These are phyloP conservation scores for Blastobotrys muscicola DNA, from an alignment of 805 yeast species.

Conservation along the genomic window DNA sequence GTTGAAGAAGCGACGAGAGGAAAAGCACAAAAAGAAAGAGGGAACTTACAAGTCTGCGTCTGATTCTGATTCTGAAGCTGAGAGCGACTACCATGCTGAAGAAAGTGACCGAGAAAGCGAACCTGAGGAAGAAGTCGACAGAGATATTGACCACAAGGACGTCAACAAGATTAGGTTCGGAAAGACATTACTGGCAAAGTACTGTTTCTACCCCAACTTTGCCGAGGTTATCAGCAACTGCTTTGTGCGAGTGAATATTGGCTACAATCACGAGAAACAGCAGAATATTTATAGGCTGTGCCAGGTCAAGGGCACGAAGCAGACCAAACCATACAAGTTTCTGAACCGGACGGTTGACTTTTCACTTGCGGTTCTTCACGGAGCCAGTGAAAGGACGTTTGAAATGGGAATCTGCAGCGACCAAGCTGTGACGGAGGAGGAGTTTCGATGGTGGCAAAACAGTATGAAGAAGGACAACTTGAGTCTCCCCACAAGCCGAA, in stretches of 20 bases:
- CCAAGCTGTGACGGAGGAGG: slow-evolving; percentile 57
- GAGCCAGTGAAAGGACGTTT: slow-evolving; percentile 60
- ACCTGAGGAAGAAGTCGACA: slow-evolving; percentile 28
- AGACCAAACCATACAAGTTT: slow-evolving; percentile 39
- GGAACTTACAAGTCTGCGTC: slow-evolving; percentile 10
- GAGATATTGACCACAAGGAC: slow-evolving; percentile 48
- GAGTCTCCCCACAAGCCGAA: slow-evolving; percentile 52
- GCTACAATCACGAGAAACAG: slow-evolving; percentile 52
- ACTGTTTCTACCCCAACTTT: slow-evolving; percentile 75
- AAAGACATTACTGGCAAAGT: slow-evolving; percentile 63
- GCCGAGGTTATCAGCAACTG: slow-evolving; percentile 60
- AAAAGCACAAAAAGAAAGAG: slow-evolving; percentile 26
- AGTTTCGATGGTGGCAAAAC: slow-evolving; percentile 58
- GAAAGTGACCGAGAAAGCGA: slow-evolving; percentile 29
- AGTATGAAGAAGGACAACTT: slow-evolving; percentile 51
- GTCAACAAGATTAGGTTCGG: slow-evolving; percentile 70
- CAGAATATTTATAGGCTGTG: slow-evolving; percentile 73
- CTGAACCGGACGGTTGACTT: slow-evolving; percentile 43
- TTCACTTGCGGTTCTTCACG: slow-evolving; percentile 72
- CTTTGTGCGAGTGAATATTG: slow-evolving; percentile 76
- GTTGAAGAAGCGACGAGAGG: slow-evolving; percentile 67
- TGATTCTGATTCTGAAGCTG: slow-evolving; percentile 11
- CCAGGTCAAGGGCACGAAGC: slow-evolving; percentile 50
- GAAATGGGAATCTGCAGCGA: slow-evolving; percentile 78
- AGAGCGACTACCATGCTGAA: slow-evolving; percentile 37